A percentile compares a stretch with the other conserved stretches of the same genome.
Evolutionary conservation across 805 yeast genomes (phyloP).

Genomic region (Lipomyces anomalus): DNA sequence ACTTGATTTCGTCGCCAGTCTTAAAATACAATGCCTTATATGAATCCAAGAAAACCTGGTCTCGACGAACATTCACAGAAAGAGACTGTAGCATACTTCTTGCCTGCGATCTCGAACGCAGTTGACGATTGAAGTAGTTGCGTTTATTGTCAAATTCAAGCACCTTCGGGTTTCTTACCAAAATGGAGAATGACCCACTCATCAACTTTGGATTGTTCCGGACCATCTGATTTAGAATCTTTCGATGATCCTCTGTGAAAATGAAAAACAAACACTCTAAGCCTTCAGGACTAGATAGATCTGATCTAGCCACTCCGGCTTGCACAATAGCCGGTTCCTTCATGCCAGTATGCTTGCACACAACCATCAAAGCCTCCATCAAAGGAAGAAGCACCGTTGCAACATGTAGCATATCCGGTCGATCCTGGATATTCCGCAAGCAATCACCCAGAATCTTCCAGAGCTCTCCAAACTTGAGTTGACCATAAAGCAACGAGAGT

Average conservation of each 20-base stretch:
- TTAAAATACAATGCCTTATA: conserved; percentile 78
- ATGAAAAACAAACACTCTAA: conserved; percentile 58
- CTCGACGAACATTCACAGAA: conserved; percentile 69
- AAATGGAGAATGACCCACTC: conserved; percentile 91
- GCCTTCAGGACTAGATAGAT: conserved; percentile 52
- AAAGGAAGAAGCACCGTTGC: conserved; percentile 79
- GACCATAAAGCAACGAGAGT: conserved; percentile 58
- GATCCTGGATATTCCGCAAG: conserved; percentile 56
- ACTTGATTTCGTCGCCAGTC: conserved; percentile 63
- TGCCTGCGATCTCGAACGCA: conserved; percentile 45
- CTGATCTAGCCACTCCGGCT: conserved; percentile 58
- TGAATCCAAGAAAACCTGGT: conserved; percentile 86
- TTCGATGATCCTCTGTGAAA: conserved; percentile 83
- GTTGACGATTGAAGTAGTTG: conserved; percentile 69
- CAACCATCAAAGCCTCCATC: conserved; percentile 90
- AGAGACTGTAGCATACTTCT: conserved; percentile 41
- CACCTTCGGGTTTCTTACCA: conserved; percentile 81
- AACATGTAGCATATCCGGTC: conserved; percentile 50
- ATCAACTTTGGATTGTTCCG: conserved; percentile 83
- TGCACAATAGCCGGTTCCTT: conserved; percentile 4
- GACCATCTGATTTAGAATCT: conserved; percentile 84
- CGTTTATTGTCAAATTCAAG: conserved; percentile 92
- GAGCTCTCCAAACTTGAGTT: conserved; percentile 63
- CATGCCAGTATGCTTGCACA: conserved; percentile 57
- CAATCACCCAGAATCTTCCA: conserved; percentile 84